Conservation (phyloP, 129 eudicot genomes). For the carrot (Daucus carota) region DNA sequence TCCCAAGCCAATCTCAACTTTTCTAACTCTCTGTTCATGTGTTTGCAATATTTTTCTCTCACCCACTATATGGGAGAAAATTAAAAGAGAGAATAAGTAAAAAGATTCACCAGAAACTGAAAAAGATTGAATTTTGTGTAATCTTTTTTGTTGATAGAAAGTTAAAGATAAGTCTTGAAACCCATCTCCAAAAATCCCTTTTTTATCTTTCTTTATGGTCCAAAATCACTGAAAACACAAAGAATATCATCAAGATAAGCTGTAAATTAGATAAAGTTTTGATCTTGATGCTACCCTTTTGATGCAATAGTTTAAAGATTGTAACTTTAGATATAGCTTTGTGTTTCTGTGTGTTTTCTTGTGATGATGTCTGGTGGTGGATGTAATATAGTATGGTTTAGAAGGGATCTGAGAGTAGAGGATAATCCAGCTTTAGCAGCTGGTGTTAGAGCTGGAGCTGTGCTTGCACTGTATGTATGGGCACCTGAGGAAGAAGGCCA, state of each 20-base stretch:
- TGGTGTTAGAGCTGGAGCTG: conserved; percentile 84
- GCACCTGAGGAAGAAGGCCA: conserved; percentile 98
- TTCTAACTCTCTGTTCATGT: conserved; percentile 12
- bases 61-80: conserved; percentile 19
- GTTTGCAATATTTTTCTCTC: conserved; percentile 12
- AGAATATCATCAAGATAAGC: conserved; percentile 1
- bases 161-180: conserved; percentile 18
- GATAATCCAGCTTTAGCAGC: conserved; percentile 96
- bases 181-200: conserved; percentile 13
- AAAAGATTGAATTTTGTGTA: conserved; percentile 1
- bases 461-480: conserved; percentile 70
- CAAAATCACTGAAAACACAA: neutral
- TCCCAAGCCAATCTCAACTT: conserved; percentile 23
- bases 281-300: neutral
- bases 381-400: conserved; percentile 94
- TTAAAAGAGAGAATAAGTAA: conserved; percentile 11
- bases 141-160: neutral
- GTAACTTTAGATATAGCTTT: neutral
- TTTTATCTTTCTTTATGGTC: conserved; percentile 4
- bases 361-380: conserved; percentile 44
- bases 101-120: neutral
- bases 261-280: neutral
- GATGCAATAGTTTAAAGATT: neutral
- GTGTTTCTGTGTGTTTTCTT: neutral
- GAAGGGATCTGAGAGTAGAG: conserved; percentile 95